phyloP scores from a whole-genome alignment of 2,329 filamentous ascomycete genomes.

The Paraconiothyrium sp. region DNA sequence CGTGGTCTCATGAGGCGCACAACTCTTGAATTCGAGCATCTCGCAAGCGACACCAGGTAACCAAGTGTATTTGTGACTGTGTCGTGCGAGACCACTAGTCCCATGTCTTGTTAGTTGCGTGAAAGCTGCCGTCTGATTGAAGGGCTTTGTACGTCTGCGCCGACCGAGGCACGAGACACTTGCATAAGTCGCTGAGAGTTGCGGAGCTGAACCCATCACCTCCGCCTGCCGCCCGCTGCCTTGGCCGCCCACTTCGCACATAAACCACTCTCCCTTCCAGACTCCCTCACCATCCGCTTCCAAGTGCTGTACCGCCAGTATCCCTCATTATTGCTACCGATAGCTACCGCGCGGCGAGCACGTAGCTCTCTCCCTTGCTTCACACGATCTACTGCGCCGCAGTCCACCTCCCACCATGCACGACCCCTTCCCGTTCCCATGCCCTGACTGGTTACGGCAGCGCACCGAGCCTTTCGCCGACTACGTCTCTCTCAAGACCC shows the following conservation, averaged over 20 bases:
- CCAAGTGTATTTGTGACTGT: conserved; percentile 4
- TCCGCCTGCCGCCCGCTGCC: conserved; percentile 18
- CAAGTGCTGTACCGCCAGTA: not conserved
- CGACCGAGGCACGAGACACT: conserved; percentile 17
- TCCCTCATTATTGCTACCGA: not conserved
- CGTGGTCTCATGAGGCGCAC: conserved; percentile 33
- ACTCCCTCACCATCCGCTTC: not conserved
- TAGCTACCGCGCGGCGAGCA: not conserved
- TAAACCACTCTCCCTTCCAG: conserved; percentile 4
- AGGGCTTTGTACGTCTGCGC: conserved; percentile 7
- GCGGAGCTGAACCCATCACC: conserved; percentile 23
- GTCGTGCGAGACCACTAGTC: conserved; percentile 7
- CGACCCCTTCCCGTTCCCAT: conserved; percentile 73
- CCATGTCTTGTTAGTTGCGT: not conserved
- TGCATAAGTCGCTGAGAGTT: conserved; percentile 1
- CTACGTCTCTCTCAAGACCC: conserved; percentile 67
- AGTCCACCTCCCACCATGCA: conserved; percentile 63
- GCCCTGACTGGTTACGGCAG: conserved; percentile 64
- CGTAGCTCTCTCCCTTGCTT: conserved; percentile 22
- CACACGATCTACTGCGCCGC: conserved; percentile 11
- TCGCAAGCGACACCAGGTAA: conserved; percentile 4
- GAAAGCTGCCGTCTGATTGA: conserved; percentile 1
- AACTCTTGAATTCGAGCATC: not conserved
- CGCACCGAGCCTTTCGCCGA: conserved; percentile 72
- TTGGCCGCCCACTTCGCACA: conserved; percentile 17